A percentile compares a stretch with the other conserved stretches of the same genome.
These are phyloP conservation scores for Colletotrichum phormii DNA, from an alignment of 2,329 filamentous ascomycete genomes.

Conservation along the genomic window DNA sequence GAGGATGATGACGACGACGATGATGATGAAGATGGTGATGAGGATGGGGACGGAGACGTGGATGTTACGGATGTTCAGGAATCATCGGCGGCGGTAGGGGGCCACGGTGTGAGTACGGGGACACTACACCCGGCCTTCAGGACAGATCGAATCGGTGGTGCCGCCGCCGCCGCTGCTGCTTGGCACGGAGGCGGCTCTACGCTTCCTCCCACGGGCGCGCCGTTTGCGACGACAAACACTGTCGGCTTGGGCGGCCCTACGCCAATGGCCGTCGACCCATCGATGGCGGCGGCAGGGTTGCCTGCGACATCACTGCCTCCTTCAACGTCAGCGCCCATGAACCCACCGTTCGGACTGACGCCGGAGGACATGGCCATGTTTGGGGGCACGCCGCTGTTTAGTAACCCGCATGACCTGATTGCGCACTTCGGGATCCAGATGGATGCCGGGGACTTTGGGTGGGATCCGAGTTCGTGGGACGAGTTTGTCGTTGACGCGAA, in stretches of 20 bases:
- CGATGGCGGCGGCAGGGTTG: not conserved
- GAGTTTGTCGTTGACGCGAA: conserved; percentile 57
- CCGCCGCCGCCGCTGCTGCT: not conserved
- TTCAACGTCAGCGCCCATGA: not conserved
- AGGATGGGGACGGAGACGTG: not conserved
- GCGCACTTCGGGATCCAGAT: conserved; percentile 38
- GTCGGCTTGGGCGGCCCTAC: not conserved
- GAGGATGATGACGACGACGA: not conserved
- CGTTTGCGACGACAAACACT: not conserved
- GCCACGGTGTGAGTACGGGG: not conserved
- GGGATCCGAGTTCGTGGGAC: conserved; percentile 55
- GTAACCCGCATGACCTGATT: conserved; percentile 41
- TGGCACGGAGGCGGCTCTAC: not conserved
- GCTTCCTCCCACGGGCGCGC: not conserved
- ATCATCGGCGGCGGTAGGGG: not conserved
- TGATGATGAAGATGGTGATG: not conserved
- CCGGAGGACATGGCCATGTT: conserved; percentile 21
- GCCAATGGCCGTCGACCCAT: conserved; percentile 11
- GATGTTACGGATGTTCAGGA: not conserved
- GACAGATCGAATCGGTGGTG: not conserved
- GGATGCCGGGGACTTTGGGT: conserved; percentile 36
- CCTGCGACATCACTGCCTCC: not conserved
- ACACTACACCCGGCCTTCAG: conserved; percentile 2
- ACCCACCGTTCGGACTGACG: not conserved
- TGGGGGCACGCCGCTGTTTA: conserved; percentile 31